A percentile compares a stretch with the other conserved stretches of the same genome.
Conservation (phyloP, 2,329 filamentous ascomycete genomes). For the Colletotrichum scovillei region DNA sequence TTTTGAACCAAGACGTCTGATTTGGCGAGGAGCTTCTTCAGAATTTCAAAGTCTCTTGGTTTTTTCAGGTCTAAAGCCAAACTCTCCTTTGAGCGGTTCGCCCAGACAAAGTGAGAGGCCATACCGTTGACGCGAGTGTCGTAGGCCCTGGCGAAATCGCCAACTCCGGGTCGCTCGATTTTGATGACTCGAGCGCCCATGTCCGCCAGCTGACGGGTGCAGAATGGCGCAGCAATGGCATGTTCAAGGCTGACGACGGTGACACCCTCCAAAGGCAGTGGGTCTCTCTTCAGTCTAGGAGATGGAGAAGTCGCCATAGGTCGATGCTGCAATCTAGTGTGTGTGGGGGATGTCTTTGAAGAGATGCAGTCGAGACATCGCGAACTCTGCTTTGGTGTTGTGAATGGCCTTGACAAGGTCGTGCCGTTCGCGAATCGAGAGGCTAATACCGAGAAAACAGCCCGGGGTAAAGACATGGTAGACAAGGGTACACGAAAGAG, state of each 20-base stretch:
- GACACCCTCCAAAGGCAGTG: conserved; percentile 50
- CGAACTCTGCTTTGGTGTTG: neutral
- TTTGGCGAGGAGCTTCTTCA: conserved; percentile 55
- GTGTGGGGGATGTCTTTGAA: neutral
- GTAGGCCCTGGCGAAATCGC: conserved; percentile 64
- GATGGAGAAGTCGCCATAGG: neutral
- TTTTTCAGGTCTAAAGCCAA: conserved; percentile 62
- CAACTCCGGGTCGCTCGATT: conserved; percentile 61
- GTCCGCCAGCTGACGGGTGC: conserved; percentile 65
- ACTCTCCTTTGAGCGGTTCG: conserved; percentile 65
- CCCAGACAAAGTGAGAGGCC: conserved; percentile 67
- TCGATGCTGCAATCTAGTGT: neutral
- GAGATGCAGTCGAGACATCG: neutral
- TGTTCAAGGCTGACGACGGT: conserved; percentile 65
- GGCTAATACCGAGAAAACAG: neutral
- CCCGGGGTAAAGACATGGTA: neutral
- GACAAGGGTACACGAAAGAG: neutral
- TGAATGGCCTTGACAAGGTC: neutral
- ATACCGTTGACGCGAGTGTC: conserved; percentile 61
- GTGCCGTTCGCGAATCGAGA: neutral
- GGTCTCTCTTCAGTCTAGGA: neutral
- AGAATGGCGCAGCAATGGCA: conserved; percentile 65
- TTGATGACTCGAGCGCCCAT: conserved; percentile 66
- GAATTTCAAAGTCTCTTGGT: conserved; percentile 51
- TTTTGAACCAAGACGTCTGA: conserved; percentile 66